A percentile compares a stretch with the other conserved stretches of the same genome.
These are phyloP conservation scores for Phytophthora pistaciae DNA, from an alignment of 352 stramenopile genomes.

Conservation along the genomic window DNA sequence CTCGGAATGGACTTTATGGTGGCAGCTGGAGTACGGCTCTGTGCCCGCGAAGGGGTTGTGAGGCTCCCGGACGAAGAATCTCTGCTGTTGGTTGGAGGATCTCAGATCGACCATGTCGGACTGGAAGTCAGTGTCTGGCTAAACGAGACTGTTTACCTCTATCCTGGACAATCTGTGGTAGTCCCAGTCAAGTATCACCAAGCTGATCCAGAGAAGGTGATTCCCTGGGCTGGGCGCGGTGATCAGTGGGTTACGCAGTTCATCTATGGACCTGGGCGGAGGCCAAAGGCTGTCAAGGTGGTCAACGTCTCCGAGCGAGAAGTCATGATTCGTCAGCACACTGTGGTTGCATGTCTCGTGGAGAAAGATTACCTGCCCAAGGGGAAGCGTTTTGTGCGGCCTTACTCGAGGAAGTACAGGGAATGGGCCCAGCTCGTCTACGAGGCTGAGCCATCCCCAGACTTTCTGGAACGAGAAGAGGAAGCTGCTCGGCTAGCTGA, in stretches of 20 bases:
- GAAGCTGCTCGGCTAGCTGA: neutral
- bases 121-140: neutral
- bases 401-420: neutral
- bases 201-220: neutral
- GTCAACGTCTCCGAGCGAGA: neutral
- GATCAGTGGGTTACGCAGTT: neutral
- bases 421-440: neutral
- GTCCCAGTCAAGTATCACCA: neutral
- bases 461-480: neutral
- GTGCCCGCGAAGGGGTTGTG: constrained; percentile 6
- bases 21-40: constrained; percentile 22
- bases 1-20: constrained; percentile 46
- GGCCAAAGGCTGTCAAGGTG: neutral
- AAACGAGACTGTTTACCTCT: neutral
- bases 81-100: neutral
- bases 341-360: neutral
- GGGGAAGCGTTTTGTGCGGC: neutral
- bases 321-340: neutral
- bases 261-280: neutral
- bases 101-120: neutral
- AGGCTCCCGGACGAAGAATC: constrained; percentile 14
- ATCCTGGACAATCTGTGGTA: neutral
- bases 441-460: neutral
- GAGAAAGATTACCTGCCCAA: neutral
- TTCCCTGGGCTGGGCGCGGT: neutral